phyloP scores from a whole-genome alignment of 371 early-diverging fungal genomes.

The Rhizomucor miehei region DNA sequence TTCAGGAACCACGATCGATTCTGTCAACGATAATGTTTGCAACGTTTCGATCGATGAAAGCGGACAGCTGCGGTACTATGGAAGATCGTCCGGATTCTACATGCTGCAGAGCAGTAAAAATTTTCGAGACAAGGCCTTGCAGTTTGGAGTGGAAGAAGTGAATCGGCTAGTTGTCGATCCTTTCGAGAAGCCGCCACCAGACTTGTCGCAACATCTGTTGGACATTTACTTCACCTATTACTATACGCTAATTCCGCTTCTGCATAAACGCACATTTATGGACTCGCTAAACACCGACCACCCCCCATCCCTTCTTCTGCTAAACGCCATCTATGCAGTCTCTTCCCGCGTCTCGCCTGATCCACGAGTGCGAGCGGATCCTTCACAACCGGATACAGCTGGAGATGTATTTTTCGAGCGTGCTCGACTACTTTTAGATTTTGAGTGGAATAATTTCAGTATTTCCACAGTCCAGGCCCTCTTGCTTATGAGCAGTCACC shows the following conservation, averaged over 20 bases:
- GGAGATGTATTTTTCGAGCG: constrained; percentile 48
- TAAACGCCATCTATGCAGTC: constrained; percentile 46
- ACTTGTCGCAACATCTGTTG: constrained; percentile 61
- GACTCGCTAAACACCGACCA: constrained; percentile 19
- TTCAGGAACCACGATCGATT: background rate
- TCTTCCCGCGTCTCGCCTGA: constrained; percentile 45
- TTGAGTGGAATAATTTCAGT: constrained; percentile 41
- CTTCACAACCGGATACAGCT: constrained; percentile 37
- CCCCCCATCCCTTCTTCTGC: constrained; percentile 41
- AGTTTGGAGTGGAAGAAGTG: constrained; percentile 28
- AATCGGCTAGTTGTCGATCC: constrained; percentile 23
- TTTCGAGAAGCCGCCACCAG: constrained; percentile 55
- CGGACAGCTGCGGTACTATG: constrained; percentile 46
- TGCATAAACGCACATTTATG: constrained; percentile 68
- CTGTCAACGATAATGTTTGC: constrained; percentile 18
- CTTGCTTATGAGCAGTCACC: constrained; percentile 44
- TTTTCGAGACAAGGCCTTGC: constrained; percentile 32
- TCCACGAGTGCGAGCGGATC: constrained; percentile 31
- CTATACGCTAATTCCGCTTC: constrained; percentile 64
- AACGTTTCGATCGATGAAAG: constrained; percentile 41
- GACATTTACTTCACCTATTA: constrained; percentile 65
- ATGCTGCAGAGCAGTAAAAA: constrained; percentile 39
- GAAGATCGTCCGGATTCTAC: constrained; percentile 47
- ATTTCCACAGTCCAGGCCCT: constrained; percentile 41
- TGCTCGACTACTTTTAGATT: constrained; percentile 36